Conservation (phyloP, 108 stramenopile genomes). For the Aurantiochytrium sp. region DNA sequence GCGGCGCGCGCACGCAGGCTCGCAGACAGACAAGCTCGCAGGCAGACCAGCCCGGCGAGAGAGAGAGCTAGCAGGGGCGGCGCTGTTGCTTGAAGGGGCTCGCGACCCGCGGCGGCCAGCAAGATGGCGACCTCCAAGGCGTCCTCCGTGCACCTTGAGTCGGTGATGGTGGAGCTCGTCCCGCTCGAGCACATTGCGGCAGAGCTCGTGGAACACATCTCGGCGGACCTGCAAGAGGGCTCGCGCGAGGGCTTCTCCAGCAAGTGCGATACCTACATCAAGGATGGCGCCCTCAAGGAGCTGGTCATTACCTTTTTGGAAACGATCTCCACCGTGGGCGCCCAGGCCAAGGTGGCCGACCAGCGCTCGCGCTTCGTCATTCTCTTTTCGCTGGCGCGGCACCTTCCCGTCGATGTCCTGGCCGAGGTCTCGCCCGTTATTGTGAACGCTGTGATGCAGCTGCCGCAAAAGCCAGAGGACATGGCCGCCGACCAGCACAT, state of each 20-base stretch:
- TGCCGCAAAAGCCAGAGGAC: not conserved
- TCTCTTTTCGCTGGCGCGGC: not conserved
- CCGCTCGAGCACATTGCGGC: not conserved
- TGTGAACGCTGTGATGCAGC: not conserved
- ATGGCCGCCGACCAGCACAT: not conserved
- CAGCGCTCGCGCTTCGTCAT: not conserved
- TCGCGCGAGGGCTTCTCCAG: not conserved
- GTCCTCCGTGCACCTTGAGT: not conserved
- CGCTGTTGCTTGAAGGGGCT: no score
- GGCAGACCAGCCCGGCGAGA: not conserved
- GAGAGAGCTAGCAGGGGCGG: not conserved
- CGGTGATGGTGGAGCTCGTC: constrained; percentile 12
- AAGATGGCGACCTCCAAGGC: constrained; percentile 3
- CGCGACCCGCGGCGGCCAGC: not conserved
- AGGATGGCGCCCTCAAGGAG: not conserved
- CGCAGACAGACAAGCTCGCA: not conserved
- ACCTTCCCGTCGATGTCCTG: not conserved
- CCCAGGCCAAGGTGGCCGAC: not conserved
- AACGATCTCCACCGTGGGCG: not conserved
- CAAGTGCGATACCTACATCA: constrained; percentile 19
- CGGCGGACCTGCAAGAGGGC: not conserved
- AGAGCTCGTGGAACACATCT: not conserved
- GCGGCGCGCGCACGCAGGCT: no score
- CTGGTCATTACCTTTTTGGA: not conserved
- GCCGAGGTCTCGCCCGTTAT: not conserved